Base-by-base conservation (phyloP, 352 stramenopile genomes). In the Phytophthora sansomeana region DNA sequence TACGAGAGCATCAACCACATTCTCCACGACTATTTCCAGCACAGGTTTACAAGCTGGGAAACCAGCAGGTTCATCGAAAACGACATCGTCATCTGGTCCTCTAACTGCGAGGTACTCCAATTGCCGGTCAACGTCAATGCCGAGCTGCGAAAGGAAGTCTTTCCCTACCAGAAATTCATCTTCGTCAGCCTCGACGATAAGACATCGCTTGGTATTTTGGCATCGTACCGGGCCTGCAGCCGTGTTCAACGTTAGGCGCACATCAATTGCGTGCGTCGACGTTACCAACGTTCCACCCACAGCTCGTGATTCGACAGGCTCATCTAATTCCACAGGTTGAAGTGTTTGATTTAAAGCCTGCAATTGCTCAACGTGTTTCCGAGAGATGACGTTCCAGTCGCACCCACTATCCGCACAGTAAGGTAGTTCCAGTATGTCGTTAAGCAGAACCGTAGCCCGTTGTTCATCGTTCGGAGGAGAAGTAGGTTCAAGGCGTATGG, bases 381-480 rank as follows among this genome's bases (percentile, higher is more conserved):
- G 30, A 3, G 50, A 60, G 7, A 61, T 67, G 1, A 61, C 13
- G 24, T 73, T 77, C 35, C n/a, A 30, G 33, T 74, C 63, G 1
- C 19, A 68, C 0, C 63, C 69, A 10, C 54, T 74, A 21, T 77
- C 53, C 0, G 63, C 58, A 32, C 49, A 59, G 21, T 56, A 59
- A 1, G 58, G 49, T 8, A 50, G 4, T 7, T 60, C 33, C 2
- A 57, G 14, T 6, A 6, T 2, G 2, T 33, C 33, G 32, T 67
- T 68, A 2, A 67, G 4, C 3, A 67, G 16, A 0, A 55, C 41
- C 3, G 36, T 42, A 11, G 38, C 6, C n/a, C 38, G 36, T 6
- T 7, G 11, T 4, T 24, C 38, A 44, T n/a, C 38, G 26, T 26
- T 3, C 1, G 1, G 16, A 11, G 11, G 1, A 4, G n/a, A 21